Evolutionary conservation across 306 rosid species (phyloP), one percentile per base, ranked within the genome.

Genomic region (Benincasa hispida): DNA sequence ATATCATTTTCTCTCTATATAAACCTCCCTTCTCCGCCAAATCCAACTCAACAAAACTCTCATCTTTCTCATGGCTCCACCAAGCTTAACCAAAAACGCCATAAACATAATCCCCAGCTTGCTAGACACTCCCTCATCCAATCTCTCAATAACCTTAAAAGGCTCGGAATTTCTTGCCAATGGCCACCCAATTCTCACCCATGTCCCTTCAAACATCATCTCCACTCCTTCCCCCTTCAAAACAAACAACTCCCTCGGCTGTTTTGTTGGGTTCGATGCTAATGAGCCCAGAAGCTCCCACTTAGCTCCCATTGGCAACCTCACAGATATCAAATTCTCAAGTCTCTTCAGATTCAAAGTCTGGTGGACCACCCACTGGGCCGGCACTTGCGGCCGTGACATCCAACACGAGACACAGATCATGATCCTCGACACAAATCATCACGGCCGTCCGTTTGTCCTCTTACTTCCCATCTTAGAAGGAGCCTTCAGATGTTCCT

Each of bases 321-420:
- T 92, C 35, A 72, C 0, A 0, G 84, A 75, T 10, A 87, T 88
- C 13, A 77, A 68, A 53, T 92, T 89, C 83, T 81, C 73, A 59
- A 87, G 90, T 79, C 82, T 89, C 11, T 92, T 92, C 89, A 13
- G 93, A 17, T 92, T 89, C 85, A 92, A 92, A 28, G 72, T 87
- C 7, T 88, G 97, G 96, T 92, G 96, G 96, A 85, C 90, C 80
- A 89, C 97, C 24, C 90, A 88, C 10, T 83, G 96, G 91, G 19
- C 35, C 0, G 96, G 97, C 18, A 45, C 13, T 39, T 81, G 68
- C 5, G 97, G 96, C 0, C 14, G 73, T 2, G 85, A 92, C 14
- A 34, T 88, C 3, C 87, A 89, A 41, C 67, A 86, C 54, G 93
- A 88, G 60, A 92, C 96, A 24, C 93, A 88, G 80, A 73, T 92